Conservation (phyloP, 495 filamentous ascomycete genomes). For the Astrothelium macrocarpum region DNA sequence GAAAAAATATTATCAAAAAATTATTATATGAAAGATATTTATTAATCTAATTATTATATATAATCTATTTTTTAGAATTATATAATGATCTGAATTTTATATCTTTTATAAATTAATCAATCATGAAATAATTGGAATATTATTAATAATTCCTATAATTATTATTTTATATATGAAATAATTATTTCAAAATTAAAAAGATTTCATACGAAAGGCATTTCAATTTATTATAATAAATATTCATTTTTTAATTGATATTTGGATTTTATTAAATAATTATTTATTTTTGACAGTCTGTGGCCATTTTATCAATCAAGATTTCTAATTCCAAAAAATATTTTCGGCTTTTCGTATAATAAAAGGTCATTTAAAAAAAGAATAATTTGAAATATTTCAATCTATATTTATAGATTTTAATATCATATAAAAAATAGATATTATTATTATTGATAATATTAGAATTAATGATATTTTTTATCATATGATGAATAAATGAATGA, state of each 20-base stretch:
- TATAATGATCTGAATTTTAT: not conserved
- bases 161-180: not conserved
- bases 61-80: not conserved
- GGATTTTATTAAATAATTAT: not conserved
- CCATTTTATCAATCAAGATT: not conserved
- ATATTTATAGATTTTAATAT: not conserved
- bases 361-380: not conserved
- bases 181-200: constrained; percentile 1
- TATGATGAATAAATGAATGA: not conserved
- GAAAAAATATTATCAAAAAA: not conserved
- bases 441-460: not conserved
- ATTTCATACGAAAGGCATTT: not conserved
- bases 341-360: not conserved
- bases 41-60: not conserved
- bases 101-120: not conserved
- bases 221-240: not conserved
- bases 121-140: not conserved
- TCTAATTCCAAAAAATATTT: not conserved
- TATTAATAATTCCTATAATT: not conserved
- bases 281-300: not conserved
- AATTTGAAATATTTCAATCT: not conserved
- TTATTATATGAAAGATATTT: not conserved
- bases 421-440: not conserved
- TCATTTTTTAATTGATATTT: not conserved
- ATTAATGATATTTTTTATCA: not conserved